Base-by-base conservation (phyloP, 345 rosid species). In the Mallotus nudiflorus region DNA sequence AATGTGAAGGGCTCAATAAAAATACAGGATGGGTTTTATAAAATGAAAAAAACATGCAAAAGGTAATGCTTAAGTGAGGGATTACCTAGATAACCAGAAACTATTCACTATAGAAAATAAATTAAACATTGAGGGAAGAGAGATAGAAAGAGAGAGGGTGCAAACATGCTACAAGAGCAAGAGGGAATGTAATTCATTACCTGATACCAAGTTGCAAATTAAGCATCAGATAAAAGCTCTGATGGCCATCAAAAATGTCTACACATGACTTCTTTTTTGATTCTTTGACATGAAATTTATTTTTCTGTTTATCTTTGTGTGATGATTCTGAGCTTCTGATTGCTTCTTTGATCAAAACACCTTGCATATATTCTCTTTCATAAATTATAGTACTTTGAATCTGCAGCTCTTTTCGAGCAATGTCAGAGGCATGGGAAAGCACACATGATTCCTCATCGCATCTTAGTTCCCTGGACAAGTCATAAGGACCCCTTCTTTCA, bases 181-280 rank as follows among this genome's bases (percentile, higher is more conserved):
- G 57, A 62, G 28, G 28, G 13, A 55, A 8, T 44, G 19, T 40
- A 78, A 8, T 65, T 64, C 48, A 70, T 70, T 87, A 93, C 97
- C 97, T 91, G 85, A 93, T 93, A 68, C 98, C 98, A 69, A 91
- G 92, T 83, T 94, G 98, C 83, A 94, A 85, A 81, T 88, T 91
- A 33, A 91, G 91, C 96, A 84, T 91, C 50, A 91, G 80, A 77
- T 80, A 86, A 75, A 86, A 78, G 81, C 88, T 88, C 70, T 80
- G 85, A 46, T 74, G 73, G 60, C 87, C 81, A 44, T 68, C 77
- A 18, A 87, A 77, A 77, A 81, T 73, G 67, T 78, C 79, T 71
- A 75, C 37, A 19, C 84, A 84, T 27, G 77, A 77, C 70, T 76
- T 89, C 66, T 73, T 74, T 69, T 80, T 78, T 46, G 70, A 78